These are phyloP conservation scores for Solanum microdontum DNA, from an alignment of 257 asterid species.

Conservation along the genomic window DNA sequence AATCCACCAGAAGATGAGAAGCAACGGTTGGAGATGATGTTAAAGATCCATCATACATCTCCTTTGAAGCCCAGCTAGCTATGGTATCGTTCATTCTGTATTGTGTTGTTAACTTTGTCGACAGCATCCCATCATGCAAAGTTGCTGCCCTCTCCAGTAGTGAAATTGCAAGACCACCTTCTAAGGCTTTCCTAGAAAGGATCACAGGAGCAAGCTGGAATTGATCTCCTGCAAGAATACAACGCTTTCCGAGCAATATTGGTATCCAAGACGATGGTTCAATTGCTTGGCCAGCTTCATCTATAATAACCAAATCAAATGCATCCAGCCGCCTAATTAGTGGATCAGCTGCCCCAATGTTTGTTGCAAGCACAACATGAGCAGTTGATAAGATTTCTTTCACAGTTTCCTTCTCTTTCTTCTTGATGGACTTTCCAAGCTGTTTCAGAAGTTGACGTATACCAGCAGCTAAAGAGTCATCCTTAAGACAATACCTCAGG, in stretches of 20 bases:
- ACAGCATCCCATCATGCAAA: slow-evolving; percentile 60
- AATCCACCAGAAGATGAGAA: slow-evolving; percentile 85
- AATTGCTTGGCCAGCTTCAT: slow-evolving; percentile 95
- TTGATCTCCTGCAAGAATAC: slow-evolving; percentile 88
- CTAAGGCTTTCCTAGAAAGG: slow-evolving; percentile 80
- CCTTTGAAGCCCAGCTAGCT: slow-evolving; percentile 98
- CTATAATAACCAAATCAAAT: slow-evolving; percentile 84
- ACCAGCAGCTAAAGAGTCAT: slow-evolving; percentile 96
- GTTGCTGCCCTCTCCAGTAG: slow-evolving; percentile 68
- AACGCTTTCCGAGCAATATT: slow-evolving; percentile 83
- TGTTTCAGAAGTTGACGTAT: slow-evolving; percentile 96
- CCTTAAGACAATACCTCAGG: slow-evolving; percentile 70
- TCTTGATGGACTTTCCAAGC: slow-evolving; percentile 84
- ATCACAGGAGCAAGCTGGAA: slow-evolving; percentile 97
- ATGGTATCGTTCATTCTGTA: slow-evolving; percentile 85
- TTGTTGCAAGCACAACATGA: slow-evolving; percentile 86
- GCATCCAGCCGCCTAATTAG: slow-evolving; percentile 58
- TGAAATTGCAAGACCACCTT: slow-evolving; percentile 84
- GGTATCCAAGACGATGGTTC: slow-evolving; percentile 99
- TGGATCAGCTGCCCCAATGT: slow-evolving; percentile 94
- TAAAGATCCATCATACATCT: slow-evolving; percentile 77
- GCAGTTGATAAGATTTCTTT: slow-evolving; percentile 66
- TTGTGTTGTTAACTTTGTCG: slow-evolving; percentile 59
- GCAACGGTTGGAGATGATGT: slow-evolving; percentile 58
- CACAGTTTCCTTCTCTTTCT: slow-evolving; percentile 87